Conservation (phyloP, 345 rosid species). For the Odontarrhena argentea region DNA sequence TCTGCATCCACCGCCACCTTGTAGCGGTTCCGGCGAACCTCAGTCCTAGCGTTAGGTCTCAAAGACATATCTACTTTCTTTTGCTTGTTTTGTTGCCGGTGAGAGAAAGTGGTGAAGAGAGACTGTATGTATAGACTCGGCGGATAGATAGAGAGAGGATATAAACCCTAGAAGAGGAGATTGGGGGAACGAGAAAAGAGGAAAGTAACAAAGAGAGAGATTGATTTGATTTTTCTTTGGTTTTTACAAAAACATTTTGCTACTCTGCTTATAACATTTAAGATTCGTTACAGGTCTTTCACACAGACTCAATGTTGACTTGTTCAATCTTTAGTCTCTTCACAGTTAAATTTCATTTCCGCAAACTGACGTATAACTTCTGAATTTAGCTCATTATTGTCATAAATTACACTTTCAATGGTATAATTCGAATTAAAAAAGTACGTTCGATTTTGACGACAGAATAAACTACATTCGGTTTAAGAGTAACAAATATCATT, state of each 20-base stretch:
- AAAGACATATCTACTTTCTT: conserved; percentile 53
- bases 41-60: conserved; percentile 76
- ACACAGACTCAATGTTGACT: conserved; percentile 7
- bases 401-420: neutral
- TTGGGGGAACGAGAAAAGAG: conserved; percentile 31
- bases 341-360: no score
- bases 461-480: conserved; percentile 13
- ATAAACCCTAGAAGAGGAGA: conserved; percentile 33
- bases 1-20: conserved; percentile 86
- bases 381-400: no score
- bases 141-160: conserved; percentile 19
- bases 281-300: neutral
- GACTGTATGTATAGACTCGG: conserved; percentile 23
- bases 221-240: conserved; percentile 24
- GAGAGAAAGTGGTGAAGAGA: neutral
- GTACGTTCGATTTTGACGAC: conserved; percentile 8
- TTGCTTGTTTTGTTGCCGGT: conserved; percentile 8
- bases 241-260: conserved; percentile 16
- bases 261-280: neutral
- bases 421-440: neutral
- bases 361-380: no score
- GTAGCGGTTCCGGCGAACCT: conserved; percentile 72
- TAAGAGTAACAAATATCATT: neutral
- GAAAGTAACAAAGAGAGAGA: neutral
- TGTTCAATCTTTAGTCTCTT: neutral